Evolutionary conservation across 495 filamentous ascomycete genomes (phyloP).

Genomic region (Neurospora sp.): DNA sequence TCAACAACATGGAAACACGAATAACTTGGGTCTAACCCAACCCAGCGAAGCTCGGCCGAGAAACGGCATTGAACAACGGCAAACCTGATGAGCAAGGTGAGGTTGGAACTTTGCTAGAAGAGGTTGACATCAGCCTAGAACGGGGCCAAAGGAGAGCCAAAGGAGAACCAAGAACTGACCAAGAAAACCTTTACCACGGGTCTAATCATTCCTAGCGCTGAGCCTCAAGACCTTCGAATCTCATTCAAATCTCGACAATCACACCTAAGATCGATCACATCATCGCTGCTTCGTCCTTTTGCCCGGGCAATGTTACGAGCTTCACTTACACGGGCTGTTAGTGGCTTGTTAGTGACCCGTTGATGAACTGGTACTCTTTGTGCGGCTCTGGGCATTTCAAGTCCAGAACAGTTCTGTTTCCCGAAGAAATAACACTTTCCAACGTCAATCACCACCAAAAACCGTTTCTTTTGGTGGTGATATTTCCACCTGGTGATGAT

Average conservation of each 20-base stretch:
- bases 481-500: neutral
- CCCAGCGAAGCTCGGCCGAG: too few relatives aligned
- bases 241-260: too few relatives aligned
- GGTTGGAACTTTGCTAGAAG: neutral
- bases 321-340: neutral
- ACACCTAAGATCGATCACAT: neutral
- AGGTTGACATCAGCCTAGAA: neutral
- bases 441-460: neutral
- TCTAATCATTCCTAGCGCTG: neutral
- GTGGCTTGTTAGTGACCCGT: neutral
- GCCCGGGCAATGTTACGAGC: neutral
- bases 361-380: neutral
- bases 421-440: neutral
- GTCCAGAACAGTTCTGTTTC: neutral
- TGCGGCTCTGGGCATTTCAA: neutral
- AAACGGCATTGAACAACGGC: too few relatives aligned
- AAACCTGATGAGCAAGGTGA: neutral
- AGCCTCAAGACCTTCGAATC: neutral
- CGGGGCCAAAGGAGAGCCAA: too few relatives aligned
- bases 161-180: neutral
- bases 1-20: too few relatives aligned
- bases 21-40: too few relatives aligned
- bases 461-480: neutral
- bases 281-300: neutral
- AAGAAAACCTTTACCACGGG: neutral